phyloP scores from a whole-genome alignment of 1,284 basidiomycete species.

The Ustilago curta region DNA sequence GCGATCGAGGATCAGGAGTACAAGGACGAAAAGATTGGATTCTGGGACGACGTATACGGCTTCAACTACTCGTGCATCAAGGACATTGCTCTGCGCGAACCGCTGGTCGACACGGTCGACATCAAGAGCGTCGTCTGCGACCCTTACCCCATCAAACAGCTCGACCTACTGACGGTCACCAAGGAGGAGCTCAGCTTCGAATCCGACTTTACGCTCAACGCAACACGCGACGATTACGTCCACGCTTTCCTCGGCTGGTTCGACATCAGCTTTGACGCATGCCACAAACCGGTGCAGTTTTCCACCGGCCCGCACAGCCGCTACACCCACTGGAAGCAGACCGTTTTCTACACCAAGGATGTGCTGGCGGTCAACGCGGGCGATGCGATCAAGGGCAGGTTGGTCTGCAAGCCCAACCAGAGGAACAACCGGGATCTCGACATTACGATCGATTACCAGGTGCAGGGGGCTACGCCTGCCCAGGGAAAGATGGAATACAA shows the following conservation, averaged over 20 bases:
- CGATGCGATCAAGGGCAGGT: slow-evolving; percentile 59
- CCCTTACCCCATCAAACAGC: slow-evolving; percentile 70
- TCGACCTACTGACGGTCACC: slow-evolving; percentile 89
- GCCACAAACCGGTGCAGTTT: slow-evolving; percentile 89
- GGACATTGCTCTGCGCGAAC: slow-evolving; percentile 95
- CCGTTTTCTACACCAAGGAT: slow-evolving; percentile 68
- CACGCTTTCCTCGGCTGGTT: slow-evolving; percentile 99
- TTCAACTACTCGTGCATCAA: slow-evolving; percentile 99
- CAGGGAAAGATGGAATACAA: slow-evolving; percentile 65
- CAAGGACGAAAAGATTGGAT: slow-evolving; percentile 95
- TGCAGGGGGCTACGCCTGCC: slow-evolving; percentile 47
- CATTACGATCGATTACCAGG: slow-evolving; percentile 63
- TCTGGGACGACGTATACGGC: slow-evolving; percentile 99
- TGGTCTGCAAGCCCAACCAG: slow-evolving; percentile 64
- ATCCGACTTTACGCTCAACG: slow-evolving; percentile 82
- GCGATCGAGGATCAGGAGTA: slow-evolving; percentile 99
- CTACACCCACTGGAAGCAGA: slow-evolving; percentile 70
- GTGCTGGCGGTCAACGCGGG: slow-evolving; percentile 63
- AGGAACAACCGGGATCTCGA: slow-evolving; percentile 67
- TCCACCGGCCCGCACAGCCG: slow-evolving; percentile 67
- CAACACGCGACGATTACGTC: slow-evolving; percentile 89
- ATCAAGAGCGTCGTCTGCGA: slow-evolving; percentile 68
- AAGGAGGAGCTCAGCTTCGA: slow-evolving; percentile 94
- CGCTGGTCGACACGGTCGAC: slow-evolving; percentile 92
- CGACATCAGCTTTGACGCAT: slow-evolving; percentile 94